Evolutionary conservation across 2,329 filamentous ascomycete genomes (phyloP), one percentile per base, ranked within the genome.

Genomic region (Amesomyces nigricolor): DNA sequence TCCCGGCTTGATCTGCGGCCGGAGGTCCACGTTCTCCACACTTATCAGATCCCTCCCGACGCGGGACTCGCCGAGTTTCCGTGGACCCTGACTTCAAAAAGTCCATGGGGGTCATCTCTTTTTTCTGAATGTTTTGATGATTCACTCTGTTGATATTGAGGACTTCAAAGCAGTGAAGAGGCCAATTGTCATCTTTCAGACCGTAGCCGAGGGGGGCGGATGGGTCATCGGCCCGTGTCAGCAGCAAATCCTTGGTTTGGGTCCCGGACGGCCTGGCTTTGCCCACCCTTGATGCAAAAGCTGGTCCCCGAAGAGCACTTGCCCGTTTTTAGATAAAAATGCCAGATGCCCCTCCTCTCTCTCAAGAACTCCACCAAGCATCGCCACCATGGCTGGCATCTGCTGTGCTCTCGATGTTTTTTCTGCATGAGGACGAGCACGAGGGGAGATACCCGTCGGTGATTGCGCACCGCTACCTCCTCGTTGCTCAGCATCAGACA

Each of bases 41-140:
- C 39, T 45, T 53, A 46, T 50, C 49, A 50, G 54, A 57, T 53
- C 54, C 29, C 45, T 46, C 50, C 54, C 54, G 50, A 37, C 40
- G 46, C n/a, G 39, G 54, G 49, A 45, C 26, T 13, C 22, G 19
- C 14, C 17, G 37, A 38, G 37, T 49, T 14, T 17, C 16, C 35
- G n/a, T 26, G 17, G 39, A 45, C 22, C 47, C 46, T 48, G 45
- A 37, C 51, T 43, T 39, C 16, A 43, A 22, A 53, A 47, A 30
- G 26, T 11, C 14, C 16, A 39, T 17, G 13, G 14, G 13, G 11
- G 38, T 39, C 3, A n/a, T 39, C 38, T n/a, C 14, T 9, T 17
- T 17, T n/a, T 14, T 32, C 8, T 47, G 3, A 38, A 19, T 30
- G 17, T 19, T 14, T 45, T 11, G 8, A 29, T 26, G 22, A 26